Base-by-base conservation (phyloP, 352 stramenopile species). In the Salisapilia sapeloensis region DNA sequence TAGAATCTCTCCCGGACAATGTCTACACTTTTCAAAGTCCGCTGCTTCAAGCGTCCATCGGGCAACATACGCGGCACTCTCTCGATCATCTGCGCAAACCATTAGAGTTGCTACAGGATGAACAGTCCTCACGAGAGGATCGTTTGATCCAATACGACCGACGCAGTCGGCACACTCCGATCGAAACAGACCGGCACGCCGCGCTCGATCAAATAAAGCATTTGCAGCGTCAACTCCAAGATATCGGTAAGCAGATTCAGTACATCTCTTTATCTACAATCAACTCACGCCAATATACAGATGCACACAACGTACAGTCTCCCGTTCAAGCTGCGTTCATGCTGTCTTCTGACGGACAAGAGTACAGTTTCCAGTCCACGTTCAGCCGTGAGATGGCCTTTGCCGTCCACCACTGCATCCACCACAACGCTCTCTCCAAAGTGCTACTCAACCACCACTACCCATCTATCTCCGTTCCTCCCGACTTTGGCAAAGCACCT, bases 401-500 rank as follows among this genome's bases (percentile, higher is more conserved):
- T 31, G 71, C 70, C 1, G 69, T 83, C 33, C 74, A 90, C 44
- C 74, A 90, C 43, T 80, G 55, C 40, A 90, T 90, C 46, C 74
- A 90, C 52, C 74, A 90, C 50, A 86, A 86, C 43, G 70, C 71
- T 33, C 37, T 86, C 33, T 67, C 77, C 25, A 80, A 82, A 42
- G 51, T 84, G 28, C 44, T 90, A 33, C 44, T 86, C 34, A 50
- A 49, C 11, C 53, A 72, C 30, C 60, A 86, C 35, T 87, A 84
- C 32, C 69, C 71, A 3, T 22, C 52, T 6, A 33, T 67, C 6
- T 23, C 1, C 2, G 24, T 85, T 9, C 65, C 71, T 4, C 29
- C 36, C 6, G 37, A 45, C 12, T 90, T 81, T 37, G 75, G 75
- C 31, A 70, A 82, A 44, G 75, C 75, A 25, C 75, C 75, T 6